A percentile compares a stretch with the other conserved stretches of the same genome.
phyloP scores from a whole-genome alignment of 352 stramenopile species.

The Globisporangium nagaii region DNA sequence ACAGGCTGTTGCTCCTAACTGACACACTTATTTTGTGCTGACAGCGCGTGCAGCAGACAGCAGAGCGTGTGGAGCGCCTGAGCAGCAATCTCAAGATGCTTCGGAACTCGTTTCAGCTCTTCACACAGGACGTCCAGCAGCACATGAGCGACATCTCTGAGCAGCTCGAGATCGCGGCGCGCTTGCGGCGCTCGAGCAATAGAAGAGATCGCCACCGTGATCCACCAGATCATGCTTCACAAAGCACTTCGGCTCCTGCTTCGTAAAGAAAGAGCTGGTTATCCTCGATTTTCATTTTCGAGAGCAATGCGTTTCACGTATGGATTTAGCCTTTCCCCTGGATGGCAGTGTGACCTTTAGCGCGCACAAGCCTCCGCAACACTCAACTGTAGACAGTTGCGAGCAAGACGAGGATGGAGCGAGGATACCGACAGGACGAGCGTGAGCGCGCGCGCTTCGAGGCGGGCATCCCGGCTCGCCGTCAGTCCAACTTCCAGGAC shows the following conservation, averaged over 20 bases:
- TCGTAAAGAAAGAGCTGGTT: too few relatives aligned
- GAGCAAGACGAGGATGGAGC: slow-evolving; percentile 31
- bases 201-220: neutral
- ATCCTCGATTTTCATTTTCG: too few relatives aligned
- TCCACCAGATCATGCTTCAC: neutral
- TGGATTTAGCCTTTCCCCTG: too few relatives aligned
- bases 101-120: slow-evolving; percentile 49
- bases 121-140: slow-evolving; percentile 40
- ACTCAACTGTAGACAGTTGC: neutral
- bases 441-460: slow-evolving; percentile 29
- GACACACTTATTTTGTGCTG: neutral
- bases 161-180: slow-evolving; percentile 29
- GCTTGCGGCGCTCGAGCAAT: neutral
- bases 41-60: slow-evolving; percentile 26
- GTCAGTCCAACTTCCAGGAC: neutral
- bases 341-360: too few relatives aligned
- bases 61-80: slow-evolving; percentile 32
- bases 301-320: too few relatives aligned
- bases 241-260: too few relatives aligned
- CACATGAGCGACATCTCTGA: slow-evolving; percentile 48
- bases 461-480: slow-evolving; percentile 7
- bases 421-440: slow-evolving; percentile 33
- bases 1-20: too few relatives aligned
- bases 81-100: slow-evolving; percentile 35
- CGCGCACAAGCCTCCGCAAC: too few relatives aligned